These are phyloP conservation scores for Trichoderma endophyticum DNA, from an alignment of 2,329 filamentous ascomycete genomes.

Conservation along the genomic window DNA sequence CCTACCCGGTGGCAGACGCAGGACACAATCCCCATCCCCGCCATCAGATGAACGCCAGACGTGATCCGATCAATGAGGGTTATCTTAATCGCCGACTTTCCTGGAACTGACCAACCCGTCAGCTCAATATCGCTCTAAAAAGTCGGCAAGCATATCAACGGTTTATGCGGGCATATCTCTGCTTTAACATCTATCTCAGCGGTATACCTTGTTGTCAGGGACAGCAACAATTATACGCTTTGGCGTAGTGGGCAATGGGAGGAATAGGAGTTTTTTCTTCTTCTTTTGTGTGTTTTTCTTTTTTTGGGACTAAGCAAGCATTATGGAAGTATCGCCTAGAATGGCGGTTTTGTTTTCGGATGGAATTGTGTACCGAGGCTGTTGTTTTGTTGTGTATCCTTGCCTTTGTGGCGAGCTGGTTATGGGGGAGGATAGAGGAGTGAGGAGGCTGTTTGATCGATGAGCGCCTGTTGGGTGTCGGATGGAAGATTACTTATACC, in stretches of 20 bases:
- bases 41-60: conserved; percentile 19
- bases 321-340: neutral
- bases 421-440: neutral
- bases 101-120: neutral
- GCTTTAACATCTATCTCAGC: neutral
- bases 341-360: neutral
- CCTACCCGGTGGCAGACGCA: conserved; percentile 30
- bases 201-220: neutral
- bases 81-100: neutral
- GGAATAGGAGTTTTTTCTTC: neutral
- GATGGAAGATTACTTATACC: conserved; percentile 13
- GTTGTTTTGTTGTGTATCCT: neutral
- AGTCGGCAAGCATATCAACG: neutral
- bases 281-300: neutral
- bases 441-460: neutral
- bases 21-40: conserved; percentile 26
- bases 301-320: conserved; percentile 1
- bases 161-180: neutral
- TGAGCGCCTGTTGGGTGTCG: neutral
- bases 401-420: neutral
- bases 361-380: neutral
- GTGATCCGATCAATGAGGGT: neutral
- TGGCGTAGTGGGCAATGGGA: neutral
- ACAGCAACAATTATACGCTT: neutral
- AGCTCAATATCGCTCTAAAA: neutral